Percentiles rank a stretch among this genome's conserved stretches.
These are phyloP conservation scores for Aspergillus sp. DNA, from an alignment of 2,329 filamentous ascomycete genomes.

Conservation along the genomic window DNA sequence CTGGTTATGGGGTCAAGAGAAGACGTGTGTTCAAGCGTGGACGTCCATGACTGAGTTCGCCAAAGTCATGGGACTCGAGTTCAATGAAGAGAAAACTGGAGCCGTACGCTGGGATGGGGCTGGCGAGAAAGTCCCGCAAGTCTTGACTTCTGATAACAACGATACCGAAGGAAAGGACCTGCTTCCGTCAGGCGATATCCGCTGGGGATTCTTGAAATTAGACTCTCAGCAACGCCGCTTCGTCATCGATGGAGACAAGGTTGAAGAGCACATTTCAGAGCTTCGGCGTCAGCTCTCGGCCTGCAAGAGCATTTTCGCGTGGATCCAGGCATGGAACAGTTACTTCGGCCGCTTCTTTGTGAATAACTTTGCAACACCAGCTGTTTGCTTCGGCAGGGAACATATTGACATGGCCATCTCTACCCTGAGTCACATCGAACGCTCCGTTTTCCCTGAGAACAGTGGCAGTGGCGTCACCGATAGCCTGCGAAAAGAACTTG, in stretches of 20 bases:
- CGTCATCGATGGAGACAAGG: slow-evolving; percentile 59
- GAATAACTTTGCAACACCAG: slow-evolving; percentile 58
- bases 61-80: slow-evolving; percentile 54
- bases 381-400: slow-evolving; percentile 54
- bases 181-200: slow-evolving; percentile 55
- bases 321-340: slow-evolving; percentile 61
- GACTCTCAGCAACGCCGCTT: slow-evolving; percentile 56
- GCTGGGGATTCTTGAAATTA: slow-evolving; percentile 61
- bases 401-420: slow-evolving; percentile 58
- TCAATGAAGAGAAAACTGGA: slow-evolving; percentile 61
- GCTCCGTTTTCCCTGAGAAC: slow-evolving; percentile 49
- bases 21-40: slow-evolving; percentile 60
- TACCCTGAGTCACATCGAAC: slow-evolving; percentile 55
- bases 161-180: slow-evolving; percentile 8
- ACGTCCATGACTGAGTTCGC: slow-evolving; percentile 56
- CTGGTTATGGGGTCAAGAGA: slow-evolving; percentile 65
- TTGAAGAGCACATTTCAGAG: slow-evolving; percentile 61
- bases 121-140: slow-evolving; percentile 3
- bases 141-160: background rate
- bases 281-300: slow-evolving; percentile 58
- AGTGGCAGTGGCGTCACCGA: slow-evolving; percentile 48
- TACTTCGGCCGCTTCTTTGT: slow-evolving; percentile 59
- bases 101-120: slow-evolving; percentile 44
- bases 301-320: slow-evolving; percentile 57
- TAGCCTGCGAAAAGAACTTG: slow-evolving; percentile 56